A percentile compares a stretch with the other conserved stretches of the same genome.
These are phyloP conservation scores for Dactylella cylindrospora DNA, from an alignment of 2,329 filamentous ascomycete genomes.

Conservation along the genomic window DNA sequence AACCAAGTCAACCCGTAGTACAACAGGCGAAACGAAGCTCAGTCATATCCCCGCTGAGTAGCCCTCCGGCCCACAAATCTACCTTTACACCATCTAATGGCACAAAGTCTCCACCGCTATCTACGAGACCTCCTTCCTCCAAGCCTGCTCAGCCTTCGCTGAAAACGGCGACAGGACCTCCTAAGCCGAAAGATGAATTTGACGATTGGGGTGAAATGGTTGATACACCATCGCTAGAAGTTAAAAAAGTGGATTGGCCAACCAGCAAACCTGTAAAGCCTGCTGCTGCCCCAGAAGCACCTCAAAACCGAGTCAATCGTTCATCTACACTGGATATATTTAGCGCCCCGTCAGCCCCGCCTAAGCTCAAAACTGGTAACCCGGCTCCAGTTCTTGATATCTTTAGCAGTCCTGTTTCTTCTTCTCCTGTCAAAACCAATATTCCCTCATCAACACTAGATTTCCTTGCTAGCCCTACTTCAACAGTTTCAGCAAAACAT, in stretches of 20 bases:
- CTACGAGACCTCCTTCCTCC: constrained; percentile 19
- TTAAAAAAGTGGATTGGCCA: constrained; percentile 25
- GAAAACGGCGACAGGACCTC: constrained; percentile 10
- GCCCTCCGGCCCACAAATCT: constrained; percentile 34
- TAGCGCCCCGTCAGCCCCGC: constrained; percentile 29
- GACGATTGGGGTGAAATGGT: constrained; percentile 44
- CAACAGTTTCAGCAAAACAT: not conserved
- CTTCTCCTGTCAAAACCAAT: too few species aligned
- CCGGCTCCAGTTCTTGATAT: too few species aligned
- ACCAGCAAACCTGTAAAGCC: constrained; percentile 11
- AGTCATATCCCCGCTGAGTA: constrained; percentile 6
- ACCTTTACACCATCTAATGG: constrained; percentile 17
- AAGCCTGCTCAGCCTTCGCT: constrained; percentile 2
- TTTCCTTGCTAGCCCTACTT: constrained; percentile 19
- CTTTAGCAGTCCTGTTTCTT: too few species aligned
- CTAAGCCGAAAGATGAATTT: constrained; percentile 31
- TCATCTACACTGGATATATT: constrained; percentile 41
- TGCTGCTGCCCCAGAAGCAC: constrained; percentile 14
- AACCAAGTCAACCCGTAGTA: not conserved
- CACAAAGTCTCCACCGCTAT: constrained; percentile 14
- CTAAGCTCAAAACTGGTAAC: constrained; percentile 38
- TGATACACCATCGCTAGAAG: constrained; percentile 19
- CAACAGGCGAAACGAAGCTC: constrained; percentile 5
- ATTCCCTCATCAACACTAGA: too few species aligned
- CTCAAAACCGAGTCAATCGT: constrained; percentile 13